Evolutionary conservation across 495 filamentous ascomycete species (phyloP).

Genomic region (Aspergillus wentii): DNA sequence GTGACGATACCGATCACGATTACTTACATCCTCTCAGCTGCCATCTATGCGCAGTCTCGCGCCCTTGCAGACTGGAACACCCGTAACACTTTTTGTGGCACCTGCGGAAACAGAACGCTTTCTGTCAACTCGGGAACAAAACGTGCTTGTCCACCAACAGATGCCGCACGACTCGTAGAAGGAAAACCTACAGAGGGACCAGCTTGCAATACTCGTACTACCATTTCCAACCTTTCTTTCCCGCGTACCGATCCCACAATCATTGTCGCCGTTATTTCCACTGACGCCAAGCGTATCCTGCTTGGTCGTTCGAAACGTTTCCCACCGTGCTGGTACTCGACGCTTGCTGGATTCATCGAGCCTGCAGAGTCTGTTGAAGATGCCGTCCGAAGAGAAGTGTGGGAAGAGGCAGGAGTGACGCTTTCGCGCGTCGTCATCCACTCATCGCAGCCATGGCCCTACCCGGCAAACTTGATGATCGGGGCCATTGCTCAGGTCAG

Average conservation of each 20-base stretch:
- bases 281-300: constrained; percentile 67
- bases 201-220: constrained; percentile 65
- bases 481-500: constrained; percentile 82
- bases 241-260: constrained; percentile 94
- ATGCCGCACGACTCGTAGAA: constrained; percentile 41
- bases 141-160: constrained; percentile 79
- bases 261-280: constrained; percentile 84
- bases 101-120: constrained; percentile 79
- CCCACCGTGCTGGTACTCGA: constrained; percentile 81
- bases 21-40: constrained; percentile 49
- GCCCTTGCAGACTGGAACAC: constrained; percentile 92
- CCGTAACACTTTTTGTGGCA: constrained; percentile 86
- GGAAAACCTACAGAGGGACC: constrained; percentile 47
- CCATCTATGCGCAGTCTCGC: constrained; percentile 86
- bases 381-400: constrained; percentile 89
- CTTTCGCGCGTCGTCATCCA: constrained; percentile 88
- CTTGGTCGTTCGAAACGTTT: constrained; percentile 82
- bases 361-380: constrained; percentile 94
- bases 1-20: neutral
- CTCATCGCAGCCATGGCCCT: constrained; percentile 88
- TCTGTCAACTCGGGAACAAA: constrained; percentile 89
- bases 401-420: constrained; percentile 86
- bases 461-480: constrained; percentile 90
- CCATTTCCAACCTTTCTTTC: constrained; percentile 75
- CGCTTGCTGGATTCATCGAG: constrained; percentile 91